Evolutionary conservation across 768 basidiomycete species (phyloP), one percentile per base, ranked within the genome.

Genomic region (Hemileccinum impolitum): DNA sequence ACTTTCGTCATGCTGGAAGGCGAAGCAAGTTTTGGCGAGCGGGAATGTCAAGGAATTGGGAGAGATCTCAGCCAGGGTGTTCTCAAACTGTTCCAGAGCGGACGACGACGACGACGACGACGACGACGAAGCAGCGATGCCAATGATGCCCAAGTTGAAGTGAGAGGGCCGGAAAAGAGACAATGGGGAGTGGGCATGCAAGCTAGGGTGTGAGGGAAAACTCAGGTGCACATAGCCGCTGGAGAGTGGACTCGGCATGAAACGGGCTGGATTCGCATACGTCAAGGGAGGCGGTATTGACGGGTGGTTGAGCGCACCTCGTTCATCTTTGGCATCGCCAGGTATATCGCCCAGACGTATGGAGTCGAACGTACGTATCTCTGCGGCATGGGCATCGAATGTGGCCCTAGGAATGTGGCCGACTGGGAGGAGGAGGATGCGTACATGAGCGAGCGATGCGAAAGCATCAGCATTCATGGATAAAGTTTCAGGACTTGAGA

Each of bases 81-180:
- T 75, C 56, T 85, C 79, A 61, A 93, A 91, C 54, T 90, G 80
- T 25, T 78, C 71, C 52, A 78, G 73, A 57, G 83, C 75, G 14
- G 78, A 70, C 5, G 76, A 65, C 21, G 82, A 62, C 4, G 81
- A 69, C 48, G 82, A 77, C 25, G 72, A 70, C 52, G 77, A 74
- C 11, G 81, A 78, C n/a, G n/a, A 58, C 80, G n/a, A 86, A 26
- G 84, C 78, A 21, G 92, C 83, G 28, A 99, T 76, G 10, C 94
- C 96, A 59, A 99, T 84, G 45, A 95, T 84, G 18, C 87, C 92
- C 15, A 97, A 71, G 3, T 93, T 85, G 52, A 93, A 92, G 53
- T 86, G 82, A 2, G 87, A 94, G 42, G 81, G 81, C 36, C 83
- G 81, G 55, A 97, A 73, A 39, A 94, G 76, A 37, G 85, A 78